Evolutionary conservation across 164 flowering plant genomes (phyloP), one percentile per base, ranked within the genome.

Genomic region (Santalum album): DNA sequence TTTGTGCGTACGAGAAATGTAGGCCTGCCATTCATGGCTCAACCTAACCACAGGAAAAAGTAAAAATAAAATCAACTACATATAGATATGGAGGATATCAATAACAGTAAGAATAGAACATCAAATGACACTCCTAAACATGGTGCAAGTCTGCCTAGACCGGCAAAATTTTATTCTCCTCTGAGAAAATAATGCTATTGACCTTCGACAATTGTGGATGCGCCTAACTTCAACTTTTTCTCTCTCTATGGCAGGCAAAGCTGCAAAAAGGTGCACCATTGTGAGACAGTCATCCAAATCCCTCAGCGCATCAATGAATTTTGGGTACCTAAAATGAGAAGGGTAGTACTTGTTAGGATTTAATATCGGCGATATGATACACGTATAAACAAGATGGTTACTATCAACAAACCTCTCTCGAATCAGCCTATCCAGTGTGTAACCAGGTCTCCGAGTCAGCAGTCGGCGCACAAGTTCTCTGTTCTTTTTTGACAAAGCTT

Each of bases 21-120:
- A 92, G 0, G 95, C 97, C 69, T 84, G 96, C 96, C 97, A 92
- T 67, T 89, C 96, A 70, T 89, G 97, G 56, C 92, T 82, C 82
- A 92, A 72, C 79, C 99, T 92, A 60, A 53, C 40, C 12, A 2
- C 43, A 56, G 46, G 45, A 46, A 27, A 15, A 57, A 53, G 23
- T 3, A 58, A 45, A 12, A 25, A 49, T 3, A 59, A 17, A 15
- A 51, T 45, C 12, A 45, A 12, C 9, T 18, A 2, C 6, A 4
- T 3, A 25, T 23, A 22, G 23, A 49, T 12, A 49, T n/a, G n/a
- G n/a, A 19, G 15, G 53, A 25, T 29, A 10, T 21, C 22, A 3
- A 48, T 4, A 5, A 38, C 22, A 3, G 1, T 1, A 6, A 22
- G 7, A 51, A 6, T 43, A 12, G 5, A 27, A 43, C 44, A 29